Base-by-base conservation (phyloP, 2,329 filamentous ascomycete species). In the Bipolaris victoriae region DNA sequence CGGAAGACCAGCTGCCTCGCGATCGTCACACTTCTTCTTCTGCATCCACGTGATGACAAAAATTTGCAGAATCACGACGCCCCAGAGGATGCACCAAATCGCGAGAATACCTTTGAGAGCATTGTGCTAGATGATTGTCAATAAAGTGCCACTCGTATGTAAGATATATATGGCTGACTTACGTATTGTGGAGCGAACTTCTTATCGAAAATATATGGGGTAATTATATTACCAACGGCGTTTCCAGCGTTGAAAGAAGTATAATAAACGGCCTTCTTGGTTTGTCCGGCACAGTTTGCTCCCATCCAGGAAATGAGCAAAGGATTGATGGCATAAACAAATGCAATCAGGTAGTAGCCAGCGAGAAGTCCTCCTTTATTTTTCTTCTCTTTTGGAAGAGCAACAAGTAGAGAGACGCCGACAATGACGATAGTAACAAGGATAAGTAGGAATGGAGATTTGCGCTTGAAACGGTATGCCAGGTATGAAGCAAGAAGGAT, bases 261-360 rank as follows among this genome's bases (percentile, higher is more conserved):
- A 81, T 89, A 86, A 37, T 86, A 81, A 47, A 84, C 80, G 0
- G 86, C 86, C 67, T 88, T 88, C 74, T 90, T 90, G 2, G 87
- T 89, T 15, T 83, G 84, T 6, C 88, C 88, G 0, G 81, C 88
- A 0, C 86, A 89, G 70, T 90, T 90, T 7, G 83, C 86, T 5
- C 90, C 82, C 55, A 90, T 86, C 88, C 88, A 91, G 0, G 85
- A 82, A 0, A 90, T 84, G 24, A 89, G 83, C 9, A 90, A 77
- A 0, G 87, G 87, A 64, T 88, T 89, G 1, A 83, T 85, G 1
- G 86, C 86, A 59, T 86, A 90, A 7, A 90, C 76, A 70, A 89
- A 90, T 0, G 86, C 84, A 0, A 84, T 88, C 51, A 90, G 75
- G 71, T 89, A 90, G 70, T 88, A 90, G 0, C 85, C 86, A 3